Evolutionary conservation across 371 early-diverging fungal species (phyloP), one percentile per base, ranked within the genome.

Genomic region (Rhizopus delemar): DNA sequence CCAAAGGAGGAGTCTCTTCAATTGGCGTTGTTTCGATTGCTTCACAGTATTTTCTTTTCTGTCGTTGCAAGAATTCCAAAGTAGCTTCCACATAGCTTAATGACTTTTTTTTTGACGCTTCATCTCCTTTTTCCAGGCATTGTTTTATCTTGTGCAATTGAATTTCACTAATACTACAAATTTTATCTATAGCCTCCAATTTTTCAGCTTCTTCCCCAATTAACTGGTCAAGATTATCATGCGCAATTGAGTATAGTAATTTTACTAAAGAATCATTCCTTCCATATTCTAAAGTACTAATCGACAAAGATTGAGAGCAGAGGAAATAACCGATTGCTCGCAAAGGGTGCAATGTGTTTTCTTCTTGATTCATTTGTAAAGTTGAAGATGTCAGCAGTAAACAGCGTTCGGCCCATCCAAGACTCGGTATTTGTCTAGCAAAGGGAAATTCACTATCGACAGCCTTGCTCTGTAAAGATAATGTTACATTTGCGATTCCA

Each of bases 21-120:
- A 46, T 46, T 16, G 46, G 46, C 31, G 15, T 51, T 59, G 56
- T 59, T 59, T 65, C 56, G 31, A 56, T 55, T 9, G 51, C 48
- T 51, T 65, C 51, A 39, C 64, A 63, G 59, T 63, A 58, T 63
- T 63, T 62, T 54, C 50, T 58, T 57, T 49, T 63, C 15, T 15
- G 43, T 43, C 58, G 60, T 41, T 51, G 65, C 46, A 54, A 51
- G 45, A 53, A 63, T n/a, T 34, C 49, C 41, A 54, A 55, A 65
- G 56, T 38, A 48, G 58, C 48, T 28, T 54, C 16, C 56, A 59
- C 56, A 65, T 65, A 65, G 46, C 56, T 56, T 48, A 65, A 59
- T 56, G 52, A 55, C 41, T 54, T 48, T 52, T 57, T 63, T 16
- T 46, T 57, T 57, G 57, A 63, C 56, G 34, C 57, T 58, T 56